Conservation (phyloP, 495 filamentous ascomycete genomes). For the Neurospora sp. region DNA sequence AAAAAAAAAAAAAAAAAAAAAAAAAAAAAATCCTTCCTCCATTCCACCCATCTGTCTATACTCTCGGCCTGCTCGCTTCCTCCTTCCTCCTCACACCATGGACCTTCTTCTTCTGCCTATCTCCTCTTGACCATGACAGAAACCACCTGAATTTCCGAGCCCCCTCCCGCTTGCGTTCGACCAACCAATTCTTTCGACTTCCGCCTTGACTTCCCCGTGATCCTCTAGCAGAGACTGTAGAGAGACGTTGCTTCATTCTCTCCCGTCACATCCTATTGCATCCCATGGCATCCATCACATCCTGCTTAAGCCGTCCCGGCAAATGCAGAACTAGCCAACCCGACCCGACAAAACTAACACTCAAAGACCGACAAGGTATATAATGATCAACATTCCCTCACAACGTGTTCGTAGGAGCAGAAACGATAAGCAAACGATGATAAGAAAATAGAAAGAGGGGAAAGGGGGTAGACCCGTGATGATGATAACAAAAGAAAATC, state of each 20-base stretch:
- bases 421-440: neutral
- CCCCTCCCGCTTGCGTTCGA: neutral
- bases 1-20: neutral
- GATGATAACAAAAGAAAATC: neutral
- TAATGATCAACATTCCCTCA: neutral
- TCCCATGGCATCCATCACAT: neutral
- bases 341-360: neutral
- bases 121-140: neutral
- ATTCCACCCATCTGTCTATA: neutral
- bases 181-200: neutral
- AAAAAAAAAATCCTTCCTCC: neutral
- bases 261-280: neutral
- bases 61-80: neutral
- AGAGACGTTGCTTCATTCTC: neutral
- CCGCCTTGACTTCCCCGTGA: neutral
- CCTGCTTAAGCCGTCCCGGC: neutral
- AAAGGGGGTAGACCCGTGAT: neutral
- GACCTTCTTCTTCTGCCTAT: no score
- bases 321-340: neutral
- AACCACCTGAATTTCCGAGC: neutral
- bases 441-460: neutral
- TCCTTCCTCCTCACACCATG: neutral
- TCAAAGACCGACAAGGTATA: neutral
- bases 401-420: neutral
- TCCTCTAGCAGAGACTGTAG: neutral